These are phyloP conservation scores for Aspergillus hortae DNA, from an alignment of 2,329 filamentous ascomycete genomes.

Conservation along the genomic window DNA sequence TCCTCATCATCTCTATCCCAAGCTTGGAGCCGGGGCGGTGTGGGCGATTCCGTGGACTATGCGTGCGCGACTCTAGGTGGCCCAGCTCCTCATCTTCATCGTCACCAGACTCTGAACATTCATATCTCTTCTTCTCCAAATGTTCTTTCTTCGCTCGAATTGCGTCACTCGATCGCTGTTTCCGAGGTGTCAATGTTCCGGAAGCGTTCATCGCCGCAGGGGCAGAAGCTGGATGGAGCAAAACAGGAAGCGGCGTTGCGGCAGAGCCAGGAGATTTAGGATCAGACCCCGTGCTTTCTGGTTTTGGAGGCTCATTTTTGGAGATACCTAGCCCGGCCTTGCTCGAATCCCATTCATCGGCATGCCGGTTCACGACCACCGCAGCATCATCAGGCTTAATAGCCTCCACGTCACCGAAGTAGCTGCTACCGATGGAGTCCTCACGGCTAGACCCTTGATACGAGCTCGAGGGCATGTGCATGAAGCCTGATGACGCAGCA, in stretches of 20 bases:
- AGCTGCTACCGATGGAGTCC: constrained; percentile 77
- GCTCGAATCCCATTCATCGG: constrained; percentile 66
- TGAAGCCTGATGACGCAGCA: constrained; percentile 71
- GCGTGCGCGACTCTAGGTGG: constrained; percentile 47
- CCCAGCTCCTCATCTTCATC: constrained; percentile 93
- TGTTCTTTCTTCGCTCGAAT: constrained; percentile 71
- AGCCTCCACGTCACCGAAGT: constrained; percentile 82
- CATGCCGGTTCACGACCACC: constrained; percentile 69
- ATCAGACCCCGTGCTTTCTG: constrained; percentile 20
- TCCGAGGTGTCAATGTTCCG: constrained; percentile 50
- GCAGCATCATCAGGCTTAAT: constrained; percentile 74
- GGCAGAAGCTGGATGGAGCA: constrained; percentile 62
- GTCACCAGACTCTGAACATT: constrained; percentile 83
- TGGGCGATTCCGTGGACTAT: constrained; percentile 50
- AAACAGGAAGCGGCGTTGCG: constrained; percentile 48
- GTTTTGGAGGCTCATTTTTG: constrained; percentile 45
- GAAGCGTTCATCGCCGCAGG: constrained; percentile 58
- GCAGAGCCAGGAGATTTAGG: constrained; percentile 5
- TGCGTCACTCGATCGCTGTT: constrained; percentile 68
- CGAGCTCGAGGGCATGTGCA: constrained; percentile 67
- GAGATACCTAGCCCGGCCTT: constrained; percentile 76
- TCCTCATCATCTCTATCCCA: constrained; percentile 96
- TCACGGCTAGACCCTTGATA: constrained; percentile 77
- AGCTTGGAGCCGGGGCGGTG: constrained; percentile 78
- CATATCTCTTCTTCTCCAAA: constrained; percentile 66